These are phyloP conservation scores for Coemansia sp. DNA, from an alignment of 192 early-diverging fungal genomes.

Conservation along the genomic window DNA sequence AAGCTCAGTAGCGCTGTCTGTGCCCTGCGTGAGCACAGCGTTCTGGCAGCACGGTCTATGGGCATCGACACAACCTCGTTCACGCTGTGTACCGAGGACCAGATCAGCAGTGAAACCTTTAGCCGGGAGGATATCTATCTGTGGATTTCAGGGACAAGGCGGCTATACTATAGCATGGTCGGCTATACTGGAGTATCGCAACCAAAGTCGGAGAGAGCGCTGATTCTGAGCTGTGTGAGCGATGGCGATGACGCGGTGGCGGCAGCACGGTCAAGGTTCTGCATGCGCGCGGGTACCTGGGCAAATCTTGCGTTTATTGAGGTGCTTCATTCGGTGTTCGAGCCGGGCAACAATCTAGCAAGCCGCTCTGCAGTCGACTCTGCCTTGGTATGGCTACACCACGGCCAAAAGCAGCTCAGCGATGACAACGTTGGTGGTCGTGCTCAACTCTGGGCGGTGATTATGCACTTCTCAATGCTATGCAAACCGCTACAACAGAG, in stretches of 20 bases:
- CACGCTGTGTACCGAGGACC: background rate
- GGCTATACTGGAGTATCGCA: conserved; percentile 18
- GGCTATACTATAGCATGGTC: conserved; percentile 29
- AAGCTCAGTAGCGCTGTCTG: background rate
- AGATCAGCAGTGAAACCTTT: background rate
- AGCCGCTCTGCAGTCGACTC: background rate
- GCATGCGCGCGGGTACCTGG: conserved; percentile 17
- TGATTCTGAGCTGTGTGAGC: background rate
- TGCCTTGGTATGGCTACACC: conserved; percentile 24
- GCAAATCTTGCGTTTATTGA: conserved; percentile 30
- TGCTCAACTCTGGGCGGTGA: conserved; percentile 31
- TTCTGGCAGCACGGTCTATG: conserved; percentile 7
- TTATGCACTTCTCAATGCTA: conserved; percentile 19
- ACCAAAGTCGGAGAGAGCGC: conserved; percentile 15
- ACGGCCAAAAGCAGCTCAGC: conserved; percentile 14
- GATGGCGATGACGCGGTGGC: background rate
- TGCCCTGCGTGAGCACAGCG: conserved; percentile 17
- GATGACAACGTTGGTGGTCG: conserved; percentile 10
- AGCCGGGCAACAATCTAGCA: background rate
- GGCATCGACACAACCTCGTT: conserved; percentile 2
- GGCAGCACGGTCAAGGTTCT: background rate
- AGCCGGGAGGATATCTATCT: background rate
- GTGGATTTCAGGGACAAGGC: conserved; percentile 14
- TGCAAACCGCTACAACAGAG: conserved; percentile 7
- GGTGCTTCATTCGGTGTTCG: conserved; percentile 1